Evolutionary conservation across 805 yeast genomes (phyloP), one percentile per base, ranked within the genome.

Genomic region (Cyberlindnera samutprakarnensis): DNA sequence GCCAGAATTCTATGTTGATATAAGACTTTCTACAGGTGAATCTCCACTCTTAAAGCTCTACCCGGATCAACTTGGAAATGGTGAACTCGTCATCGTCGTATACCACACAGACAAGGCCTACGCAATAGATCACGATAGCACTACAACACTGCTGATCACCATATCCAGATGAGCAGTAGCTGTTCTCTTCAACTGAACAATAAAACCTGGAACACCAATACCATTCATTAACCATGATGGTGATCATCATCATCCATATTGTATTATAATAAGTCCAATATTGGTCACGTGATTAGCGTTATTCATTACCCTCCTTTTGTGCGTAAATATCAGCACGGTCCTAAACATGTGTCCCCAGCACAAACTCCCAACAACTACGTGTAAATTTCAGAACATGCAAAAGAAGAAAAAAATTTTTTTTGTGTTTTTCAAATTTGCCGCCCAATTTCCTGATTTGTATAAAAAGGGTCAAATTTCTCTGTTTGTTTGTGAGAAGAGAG

Each of bases 321-420:
- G 37, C 41, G 38, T 33, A 37, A 28, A 7, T 27, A 2, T 27
- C 36, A 31, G 32, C 18, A 20, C 33, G 30, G 16, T 22, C 17
- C 23, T 29, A 8, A 18, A 5, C 23, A 2, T n/a, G 11, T 5
- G 14, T 19, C 16, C 14, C 15, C 23, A 12, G 15, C 10, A 13
- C 16, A 13, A 13, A 10, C 14, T 13, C 18, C 7, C 10, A 24
- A 24, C 10, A 19, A 8, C 10, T 19, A 19, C 10, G n/a, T 19
- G 7, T 19, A 10, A 19, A 8, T 19, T 19, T 7, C 21, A 8
- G 21, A 8, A 10, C 21, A 10, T 7, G 10, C 7, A 19, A 19
- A 19, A 19, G 7, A 7, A 19, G 10, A 19, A 19, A 19, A 4
- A 16, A 20, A 23, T 20, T 31, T 29, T 15, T 23, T 25, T 25